phyloP scores from a whole-genome alignment of 176 grass and related monocot species.

The Ensete ventricosum region DNA sequence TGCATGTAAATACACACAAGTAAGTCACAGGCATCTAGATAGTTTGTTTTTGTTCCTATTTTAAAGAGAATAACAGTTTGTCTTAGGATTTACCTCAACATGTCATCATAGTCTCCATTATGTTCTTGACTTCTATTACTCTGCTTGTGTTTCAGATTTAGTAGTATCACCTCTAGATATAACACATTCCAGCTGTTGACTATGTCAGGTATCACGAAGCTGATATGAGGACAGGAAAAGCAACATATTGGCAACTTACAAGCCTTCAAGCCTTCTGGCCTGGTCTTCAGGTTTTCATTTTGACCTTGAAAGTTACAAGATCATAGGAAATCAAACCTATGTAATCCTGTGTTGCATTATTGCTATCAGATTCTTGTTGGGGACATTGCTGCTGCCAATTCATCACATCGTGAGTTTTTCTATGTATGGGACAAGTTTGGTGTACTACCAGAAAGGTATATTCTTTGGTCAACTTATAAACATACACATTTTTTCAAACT shows the following conservation, averaged over 20 bases:
- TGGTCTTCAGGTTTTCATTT: conserved; percentile 73
- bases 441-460: conserved; percentile 89
- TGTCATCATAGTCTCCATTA: too few species aligned
- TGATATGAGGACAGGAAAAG: conserved; percentile 91
- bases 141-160: too few species aligned
- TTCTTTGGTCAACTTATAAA: not conserved
- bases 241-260: conserved; percentile 97
- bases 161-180: not conserved
- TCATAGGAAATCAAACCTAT: conserved; percentile 12
- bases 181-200: not conserved
- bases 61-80: too few species aligned
- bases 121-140: too few species aligned
- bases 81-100: too few species aligned
- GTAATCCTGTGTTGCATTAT: conserved; percentile 23
- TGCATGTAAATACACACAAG: too few species aligned
- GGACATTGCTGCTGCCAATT: conserved; percentile 86
- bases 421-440: conserved; percentile 90
- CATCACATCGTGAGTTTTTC: conserved; percentile 91
- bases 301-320: not conserved
- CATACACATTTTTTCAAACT: not conserved
- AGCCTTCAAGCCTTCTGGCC: conserved; percentile 99
- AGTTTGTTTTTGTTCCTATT: too few species aligned
- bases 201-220: conserved; percentile 84
- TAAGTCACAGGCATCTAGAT: too few species aligned
- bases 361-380: conserved; percentile 71